Conservation (phyloP, 257 asterid species). For the Solanum raphanifolium region DNA sequence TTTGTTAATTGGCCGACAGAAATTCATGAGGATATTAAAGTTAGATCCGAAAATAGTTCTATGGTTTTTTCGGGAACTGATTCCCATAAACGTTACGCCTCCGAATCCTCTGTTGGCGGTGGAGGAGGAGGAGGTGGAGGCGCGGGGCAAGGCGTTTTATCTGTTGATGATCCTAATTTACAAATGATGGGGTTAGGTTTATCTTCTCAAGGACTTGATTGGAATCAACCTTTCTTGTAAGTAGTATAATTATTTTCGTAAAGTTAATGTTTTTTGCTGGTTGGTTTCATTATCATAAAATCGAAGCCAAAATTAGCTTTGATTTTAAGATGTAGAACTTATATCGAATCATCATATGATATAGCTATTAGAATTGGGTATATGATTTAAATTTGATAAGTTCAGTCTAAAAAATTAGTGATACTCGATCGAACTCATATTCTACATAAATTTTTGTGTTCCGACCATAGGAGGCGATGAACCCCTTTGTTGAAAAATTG, state of each 20-base stretch:
- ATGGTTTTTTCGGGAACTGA: conserved; percentile 10
- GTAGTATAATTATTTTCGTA: not conserved
- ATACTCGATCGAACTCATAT: not conserved
- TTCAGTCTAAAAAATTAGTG: not conserved
- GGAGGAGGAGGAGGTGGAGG: not conserved
- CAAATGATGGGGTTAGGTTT: conserved; percentile 73
- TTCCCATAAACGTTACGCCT: conserved; percentile 18
- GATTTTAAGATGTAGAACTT: not conserved
- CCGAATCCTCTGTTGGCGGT: conserved; percentile 8
- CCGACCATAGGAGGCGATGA: not conserved
- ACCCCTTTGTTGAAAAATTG: not conserved
- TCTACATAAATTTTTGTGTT: not conserved
- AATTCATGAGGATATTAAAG: conserved; percentile 35
- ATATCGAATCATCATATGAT: not conserved
- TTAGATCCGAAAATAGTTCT: conserved; percentile 24
- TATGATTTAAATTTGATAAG: not conserved
- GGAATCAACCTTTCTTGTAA: conserved; percentile 27
- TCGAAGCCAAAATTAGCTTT: not conserved
- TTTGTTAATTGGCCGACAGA: conserved; percentile 53
- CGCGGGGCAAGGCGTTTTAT: conserved; percentile 3
- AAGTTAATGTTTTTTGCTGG: not conserved
- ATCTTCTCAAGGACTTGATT: conserved; percentile 56
- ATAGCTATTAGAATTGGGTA: not conserved
- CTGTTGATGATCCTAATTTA: conserved; percentile 30
- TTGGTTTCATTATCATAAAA: not conserved